Base-by-base conservation (phyloP, 2,329 filamentous ascomycete species). In the Fusarium nematophilum region DNA sequence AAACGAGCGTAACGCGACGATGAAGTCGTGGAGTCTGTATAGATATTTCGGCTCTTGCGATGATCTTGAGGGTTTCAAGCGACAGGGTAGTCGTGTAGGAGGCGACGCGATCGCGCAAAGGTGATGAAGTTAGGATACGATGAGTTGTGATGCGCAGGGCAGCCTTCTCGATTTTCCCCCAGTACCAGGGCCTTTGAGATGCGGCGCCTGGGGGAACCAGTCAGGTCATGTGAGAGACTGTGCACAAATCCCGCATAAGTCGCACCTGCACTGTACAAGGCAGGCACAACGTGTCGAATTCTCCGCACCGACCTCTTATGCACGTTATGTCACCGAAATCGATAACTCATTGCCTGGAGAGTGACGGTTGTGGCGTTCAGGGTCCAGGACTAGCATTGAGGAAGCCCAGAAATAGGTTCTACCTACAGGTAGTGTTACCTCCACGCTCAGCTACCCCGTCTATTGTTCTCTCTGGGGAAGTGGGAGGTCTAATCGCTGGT, bases 161-260 rank as follows among this genome's bases (percentile, higher is more conserved):
- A 53, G 50, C 47, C 50, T 47, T 53, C 47, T 49, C 58, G 53
- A 63, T 65, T 65, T 65, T 65, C 59, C 51, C 34, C 13, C n/a
- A 25, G 48, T 47, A 54, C 49, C 45, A 23, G 18, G 59, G 42
- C 39, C 53, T 40, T 40, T 14, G 37, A 53, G 37, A 48, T 45
- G 31, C 47, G 57, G 56, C 55, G 37, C 56, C n/a, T 49, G 45
- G 56, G 53, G 56, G 57, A 62, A 68, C 46, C 51, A 56, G 56
- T 56, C 37, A 57, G 69, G 69, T 75, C 72, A 74, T 73, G 69
- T 73, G 72, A 73, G 65, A 50, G 30, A 25, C 26, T 3, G 57
- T 49, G 72, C 71, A 72, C 67, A 64, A 65, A 36, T 26, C 57
- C 56, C n/a, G 50, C 47, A 46, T 13, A 44, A 53, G 44, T 2